phyloP scores from a whole-genome alignment of 1,284 basidiomycete genomes.

The Irpex lacteus region DNA sequence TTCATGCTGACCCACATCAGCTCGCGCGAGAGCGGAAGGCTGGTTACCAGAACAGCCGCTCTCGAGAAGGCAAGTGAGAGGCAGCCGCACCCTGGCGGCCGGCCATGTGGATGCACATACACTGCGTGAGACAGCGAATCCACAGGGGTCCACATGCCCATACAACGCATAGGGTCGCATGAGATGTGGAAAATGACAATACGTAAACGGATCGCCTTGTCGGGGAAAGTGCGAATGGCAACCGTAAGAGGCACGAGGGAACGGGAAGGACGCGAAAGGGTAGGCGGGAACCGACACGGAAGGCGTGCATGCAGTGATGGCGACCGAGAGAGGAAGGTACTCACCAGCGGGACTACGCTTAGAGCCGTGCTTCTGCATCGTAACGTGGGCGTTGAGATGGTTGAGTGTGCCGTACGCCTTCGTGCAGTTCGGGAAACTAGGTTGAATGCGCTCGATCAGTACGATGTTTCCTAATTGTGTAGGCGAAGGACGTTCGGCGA shows the following conservation, averaged over 20 bases:
- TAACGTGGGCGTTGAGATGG: conserved; percentile 90
- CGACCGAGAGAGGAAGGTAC: conserved; percentile 26
- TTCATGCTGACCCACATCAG: background rate
- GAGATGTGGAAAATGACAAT: background rate
- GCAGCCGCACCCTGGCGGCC: background rate
- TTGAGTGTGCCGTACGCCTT: conserved; percentile 90
- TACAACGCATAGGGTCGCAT: background rate
- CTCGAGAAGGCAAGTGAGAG: background rate
- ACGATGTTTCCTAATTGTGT: background rate
- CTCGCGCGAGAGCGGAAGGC: background rate
- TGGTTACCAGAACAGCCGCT: background rate
- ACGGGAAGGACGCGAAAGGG: background rate
- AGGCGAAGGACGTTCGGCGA: background rate
- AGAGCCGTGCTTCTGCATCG: conserved; percentile 87
- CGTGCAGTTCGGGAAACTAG: conserved; percentile 72
- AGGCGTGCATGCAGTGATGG: conserved; percentile 1
- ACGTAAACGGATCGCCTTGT: background rate
- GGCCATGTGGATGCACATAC: background rate
- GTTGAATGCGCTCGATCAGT: background rate
- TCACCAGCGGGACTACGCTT: conserved; percentile 83
- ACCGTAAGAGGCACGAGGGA: background rate
- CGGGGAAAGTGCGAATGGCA: background rate
- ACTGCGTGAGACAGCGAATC: background rate
- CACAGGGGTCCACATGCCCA: conserved; percentile 1
- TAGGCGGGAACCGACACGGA: background rate